A percentile compares a stretch with the other conserved stretches of the same genome.
phyloP scores from a whole-genome alignment of 495 filamentous ascomycete species.

The Penicillium canescens region DNA sequence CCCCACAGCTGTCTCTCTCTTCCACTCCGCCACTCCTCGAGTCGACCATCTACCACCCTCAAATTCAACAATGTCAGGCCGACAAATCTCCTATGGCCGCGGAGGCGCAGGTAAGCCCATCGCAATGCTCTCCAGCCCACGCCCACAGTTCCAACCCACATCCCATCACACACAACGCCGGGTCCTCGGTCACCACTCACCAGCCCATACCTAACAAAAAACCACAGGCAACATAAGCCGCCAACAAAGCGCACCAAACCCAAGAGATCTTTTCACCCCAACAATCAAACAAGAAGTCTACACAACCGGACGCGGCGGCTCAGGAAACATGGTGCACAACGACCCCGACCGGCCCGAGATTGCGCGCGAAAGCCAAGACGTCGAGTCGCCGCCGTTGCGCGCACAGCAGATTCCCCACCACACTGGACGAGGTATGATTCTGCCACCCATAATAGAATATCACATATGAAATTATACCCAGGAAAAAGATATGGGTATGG shows the following conservation, averaged over 20 bases:
- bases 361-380: slow-evolving; percentile 80
- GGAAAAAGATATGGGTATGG: no score
- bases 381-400: slow-evolving; percentile 57
- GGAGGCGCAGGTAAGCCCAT: slow-evolving; percentile 52
- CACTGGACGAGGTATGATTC: slow-evolving; percentile 45
- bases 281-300: slow-evolving; percentile 78
- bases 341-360: slow-evolving; percentile 63
- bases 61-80: slow-evolving; percentile 18
- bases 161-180: no score
- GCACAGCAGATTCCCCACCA: slow-evolving; percentile 43
- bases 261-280: slow-evolving; percentile 73
- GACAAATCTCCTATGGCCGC: slow-evolving; percentile 53
- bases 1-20: not conserved
- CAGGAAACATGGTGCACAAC: slow-evolving; percentile 74
- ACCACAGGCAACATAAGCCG: slow-evolving; percentile 71
- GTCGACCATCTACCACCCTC: no score
- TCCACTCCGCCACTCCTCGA: not conserved
- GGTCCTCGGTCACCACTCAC: not conserved
- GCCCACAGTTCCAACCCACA: not conserved
- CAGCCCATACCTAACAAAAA: not conserved
- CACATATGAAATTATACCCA: no score
- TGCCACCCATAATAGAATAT: no score
- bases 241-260: slow-evolving; percentile 47
- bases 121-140: not conserved
- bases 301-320: slow-evolving; percentile 76